Base-by-base conservation (phyloP, 2,329 filamentous ascomycete genomes). In the Pseudopithomyces maydicus region DNA sequence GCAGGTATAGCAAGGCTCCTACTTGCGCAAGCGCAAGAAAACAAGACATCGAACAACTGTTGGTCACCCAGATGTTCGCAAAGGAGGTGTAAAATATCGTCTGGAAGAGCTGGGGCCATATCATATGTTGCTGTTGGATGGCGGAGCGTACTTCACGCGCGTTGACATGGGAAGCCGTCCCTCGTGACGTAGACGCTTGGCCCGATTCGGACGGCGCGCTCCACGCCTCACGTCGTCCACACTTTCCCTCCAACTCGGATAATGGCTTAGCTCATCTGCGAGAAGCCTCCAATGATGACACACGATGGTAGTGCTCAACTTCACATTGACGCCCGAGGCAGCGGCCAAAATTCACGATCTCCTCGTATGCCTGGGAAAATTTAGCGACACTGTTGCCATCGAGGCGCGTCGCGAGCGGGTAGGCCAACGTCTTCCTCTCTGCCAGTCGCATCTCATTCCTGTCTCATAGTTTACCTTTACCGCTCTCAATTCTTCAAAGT, bases 401-500 rank as follows among this genome's bases (percentile, higher is more conserved):
- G 90, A 93, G 74, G 88, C 89, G 33, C 83, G 84, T 65, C 85
- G 82, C 61, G 88, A 91, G 67, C 85, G 84, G 72, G 89, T 90
- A 75, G 52, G 74, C 69, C 36, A 42, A 39, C 26, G 10, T 20
- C 41, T 48, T 47, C 42, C 48, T 32, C 42, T 45, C 55, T 52
- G 33, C 51, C 15, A 61, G 46, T 52, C 44, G 45, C 46, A 51
- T 65, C 49, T 33, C 55, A 48, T 59, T 56, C 47, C 53, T 54
- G 56, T 66, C 61, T 68, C 55, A 67, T 69, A 74, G 90, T 83
- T 94, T 62, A 82, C 88, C 4, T 80, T 94, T 53, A 91, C 89
- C 14, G 87, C 90, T 14, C 79, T 94, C 61, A 94, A 94, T 72
- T 84, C 85, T n/a, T 91, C 90, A 54, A 91, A 91, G 70, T 91